Percentiles rank a stretch among this genome's conserved stretches.
These are phyloP conservation scores for Liquidambar formosana DNA, from an alignment of 164 flowering plant genomes.

Conservation along the genomic window DNA sequence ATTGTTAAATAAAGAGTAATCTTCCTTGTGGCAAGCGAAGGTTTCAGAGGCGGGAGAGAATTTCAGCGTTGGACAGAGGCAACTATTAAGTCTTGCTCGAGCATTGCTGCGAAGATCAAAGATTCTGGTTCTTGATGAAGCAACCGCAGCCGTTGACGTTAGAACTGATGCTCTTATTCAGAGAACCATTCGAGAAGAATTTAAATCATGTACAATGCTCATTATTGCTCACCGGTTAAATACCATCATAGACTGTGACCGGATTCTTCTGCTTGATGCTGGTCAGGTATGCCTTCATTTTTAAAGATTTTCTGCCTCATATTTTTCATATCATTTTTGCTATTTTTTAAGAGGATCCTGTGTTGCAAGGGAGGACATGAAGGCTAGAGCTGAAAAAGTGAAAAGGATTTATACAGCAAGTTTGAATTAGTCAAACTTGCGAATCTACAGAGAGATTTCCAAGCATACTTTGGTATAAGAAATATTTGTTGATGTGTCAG, in stretches of 20 bases:
- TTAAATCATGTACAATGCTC: constrained; percentile 94
- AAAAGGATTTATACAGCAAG: no score
- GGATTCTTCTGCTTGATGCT: constrained; percentile 83
- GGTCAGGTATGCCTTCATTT: constrained; percentile 58
- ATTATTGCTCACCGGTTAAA: constrained; percentile 95
- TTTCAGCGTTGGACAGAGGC: constrained; percentile 99
- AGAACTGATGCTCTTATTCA: constrained; percentile 98
- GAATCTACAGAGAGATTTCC: no score
- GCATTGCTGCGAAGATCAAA: constrained; percentile 93
- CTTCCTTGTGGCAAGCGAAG: constrained; percentile 32
- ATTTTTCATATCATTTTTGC: background rate
- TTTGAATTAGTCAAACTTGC: no score
- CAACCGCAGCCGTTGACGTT: constrained; percentile 99
- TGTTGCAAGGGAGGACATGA: background rate
- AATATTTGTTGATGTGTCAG: background rate
- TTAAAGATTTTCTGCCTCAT: background rate
- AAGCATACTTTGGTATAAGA: background rate
- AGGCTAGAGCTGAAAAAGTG: no score
- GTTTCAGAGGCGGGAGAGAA: constrained; percentile 98
- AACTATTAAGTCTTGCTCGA: constrained; percentile 92
- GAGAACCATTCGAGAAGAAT: constrained; percentile 95
- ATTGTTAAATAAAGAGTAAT: background rate
- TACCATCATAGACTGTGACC: constrained; percentile 93
- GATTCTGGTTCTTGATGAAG: constrained; percentile 99
- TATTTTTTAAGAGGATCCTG: background rate